Percentiles rank a stretch among this genome's conserved stretches.
Conservation (phyloP, 2,329 filamentous ascomycete genomes). For the Immersiporthe knoxdaviesiana region DNA sequence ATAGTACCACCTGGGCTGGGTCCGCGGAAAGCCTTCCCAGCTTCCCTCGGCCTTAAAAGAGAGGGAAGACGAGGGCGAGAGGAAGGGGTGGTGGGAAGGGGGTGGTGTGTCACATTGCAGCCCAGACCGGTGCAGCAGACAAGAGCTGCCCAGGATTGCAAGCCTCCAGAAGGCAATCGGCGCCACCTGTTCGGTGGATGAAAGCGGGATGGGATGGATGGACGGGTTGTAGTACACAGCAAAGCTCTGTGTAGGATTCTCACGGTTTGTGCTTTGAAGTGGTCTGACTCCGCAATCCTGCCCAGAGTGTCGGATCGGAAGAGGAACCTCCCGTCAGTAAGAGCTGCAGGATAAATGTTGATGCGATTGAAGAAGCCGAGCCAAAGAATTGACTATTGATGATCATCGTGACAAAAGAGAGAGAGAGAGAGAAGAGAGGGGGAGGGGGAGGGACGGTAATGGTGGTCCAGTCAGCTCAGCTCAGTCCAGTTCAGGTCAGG, state of each 20-base stretch:
- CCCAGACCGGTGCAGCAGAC: slow-evolving; percentile 8
- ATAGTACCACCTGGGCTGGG: not conserved
- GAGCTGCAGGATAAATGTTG: not conserved
- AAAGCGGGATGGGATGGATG: not conserved
- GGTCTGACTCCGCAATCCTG: slow-evolving; percentile 12
- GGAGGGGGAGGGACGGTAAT: too few species aligned
- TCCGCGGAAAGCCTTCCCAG: slow-evolving; percentile 9
- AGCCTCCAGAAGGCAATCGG: not conserved
- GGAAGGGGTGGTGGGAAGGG: too few species aligned
- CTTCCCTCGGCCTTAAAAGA: not conserved
- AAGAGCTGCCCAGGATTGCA: not conserved
- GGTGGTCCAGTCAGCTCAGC: too few species aligned
- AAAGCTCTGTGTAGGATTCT: too few species aligned
- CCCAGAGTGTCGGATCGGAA: slow-evolving; percentile 9
- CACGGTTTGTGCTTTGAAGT: not conserved
- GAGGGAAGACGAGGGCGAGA: not conserved
- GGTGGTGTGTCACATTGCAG: slow-evolving; percentile 14
- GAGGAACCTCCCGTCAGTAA: not conserved
- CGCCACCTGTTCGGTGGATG: not conserved
- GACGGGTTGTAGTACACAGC: not conserved
- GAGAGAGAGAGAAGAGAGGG: not conserved
- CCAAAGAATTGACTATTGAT: not conserved
- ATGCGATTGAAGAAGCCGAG: not conserved
- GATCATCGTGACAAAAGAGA: not conserved
- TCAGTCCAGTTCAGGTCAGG: too few species aligned